A percentile compares a stretch with the other conserved stretches of the same genome.
phyloP scores from a whole-genome alignment of 768 basidiomycete species.

The Crucibulum laeve region DNA sequence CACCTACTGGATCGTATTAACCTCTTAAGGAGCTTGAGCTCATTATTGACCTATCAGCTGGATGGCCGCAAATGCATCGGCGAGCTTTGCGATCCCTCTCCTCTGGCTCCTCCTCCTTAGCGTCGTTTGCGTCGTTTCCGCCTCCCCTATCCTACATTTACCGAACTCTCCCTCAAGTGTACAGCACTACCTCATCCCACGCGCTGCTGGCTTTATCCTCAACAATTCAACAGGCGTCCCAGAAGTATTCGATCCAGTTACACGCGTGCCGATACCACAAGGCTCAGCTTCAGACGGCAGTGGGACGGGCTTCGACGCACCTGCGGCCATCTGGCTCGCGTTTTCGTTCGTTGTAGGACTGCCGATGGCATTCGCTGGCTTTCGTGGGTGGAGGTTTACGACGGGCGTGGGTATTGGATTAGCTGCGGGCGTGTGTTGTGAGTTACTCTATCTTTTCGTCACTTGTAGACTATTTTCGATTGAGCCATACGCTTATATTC shows the following conservation, averaged over 20 bases:
- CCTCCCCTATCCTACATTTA: constrained; percentile 1
- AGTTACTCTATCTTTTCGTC: constrained; percentile 11
- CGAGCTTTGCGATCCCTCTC: no score
- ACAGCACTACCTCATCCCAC: constrained; percentile 6
- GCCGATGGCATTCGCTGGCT: constrained; percentile 52
- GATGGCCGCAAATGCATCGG: no score
- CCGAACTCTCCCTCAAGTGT: not conserved
- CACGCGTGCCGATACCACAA: constrained; percentile 43
- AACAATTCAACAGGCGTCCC: constrained; percentile 34
- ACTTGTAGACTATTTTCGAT: not conserved
- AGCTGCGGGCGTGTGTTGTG: constrained; percentile 43
- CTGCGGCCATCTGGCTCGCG: constrained; percentile 56
- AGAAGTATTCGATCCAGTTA: constrained; percentile 39
- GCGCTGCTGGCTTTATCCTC: constrained; percentile 10
- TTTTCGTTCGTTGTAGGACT: constrained; percentile 48
- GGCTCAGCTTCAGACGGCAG: constrained; percentile 56
- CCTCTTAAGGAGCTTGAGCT: no score
- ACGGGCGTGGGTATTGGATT: constrained; percentile 51
- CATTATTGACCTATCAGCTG: no score
- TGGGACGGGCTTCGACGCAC: constrained; percentile 37
- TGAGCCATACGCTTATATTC: no score
- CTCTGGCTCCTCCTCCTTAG: constrained; percentile 8
- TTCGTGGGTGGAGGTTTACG: constrained; percentile 53
- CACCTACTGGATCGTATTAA: no score
- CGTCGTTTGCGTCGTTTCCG: constrained; percentile 3